These are phyloP conservation scores for Corchorus capsularis DNA, from an alignment of 345 rosid genomes.

Conservation along the genomic window DNA sequence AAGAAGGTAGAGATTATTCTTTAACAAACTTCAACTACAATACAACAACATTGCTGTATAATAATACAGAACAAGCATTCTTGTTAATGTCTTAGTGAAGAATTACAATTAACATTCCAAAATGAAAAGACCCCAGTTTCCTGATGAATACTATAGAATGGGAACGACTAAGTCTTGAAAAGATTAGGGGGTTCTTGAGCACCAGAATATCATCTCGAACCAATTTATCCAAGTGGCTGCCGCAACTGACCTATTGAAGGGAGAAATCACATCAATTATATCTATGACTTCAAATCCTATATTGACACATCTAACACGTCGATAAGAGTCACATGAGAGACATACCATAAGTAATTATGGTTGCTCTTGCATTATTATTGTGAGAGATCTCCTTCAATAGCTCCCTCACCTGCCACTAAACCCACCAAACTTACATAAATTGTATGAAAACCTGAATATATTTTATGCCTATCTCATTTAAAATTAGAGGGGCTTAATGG, in stretches of 20 bases:
- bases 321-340: conserved; percentile 27
- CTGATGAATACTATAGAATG: conserved; percentile 16
- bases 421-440: conserved; percentile 57
- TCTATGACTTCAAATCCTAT: conserved; percentile 29
- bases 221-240: conserved; percentile 51
- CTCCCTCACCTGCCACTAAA: conserved; percentile 81
- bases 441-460: conserved; percentile 29
- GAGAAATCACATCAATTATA: conserved; percentile 45
- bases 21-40: neutral
- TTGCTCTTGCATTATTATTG: conserved; percentile 55
- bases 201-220: conserved; percentile 36
- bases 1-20: neutral
- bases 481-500: conserved; percentile 22
- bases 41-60: conserved; percentile 11
- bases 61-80: conserved; percentile 16
- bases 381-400: conserved; percentile 67
- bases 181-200: conserved; percentile 32
- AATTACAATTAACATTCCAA: conserved; percentile 16
- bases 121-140: conserved; percentile 21
- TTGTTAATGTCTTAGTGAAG: conserved; percentile 16
- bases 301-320: conserved; percentile 22
- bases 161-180: conserved; percentile 35
- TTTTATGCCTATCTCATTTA: conserved; percentile 21
- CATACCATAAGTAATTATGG: conserved; percentile 61
- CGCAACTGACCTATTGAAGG: conserved; percentile 55